Base-by-base conservation (phyloP, 106 monocot genomes). In the Dioscorea dumetorum region DNA sequence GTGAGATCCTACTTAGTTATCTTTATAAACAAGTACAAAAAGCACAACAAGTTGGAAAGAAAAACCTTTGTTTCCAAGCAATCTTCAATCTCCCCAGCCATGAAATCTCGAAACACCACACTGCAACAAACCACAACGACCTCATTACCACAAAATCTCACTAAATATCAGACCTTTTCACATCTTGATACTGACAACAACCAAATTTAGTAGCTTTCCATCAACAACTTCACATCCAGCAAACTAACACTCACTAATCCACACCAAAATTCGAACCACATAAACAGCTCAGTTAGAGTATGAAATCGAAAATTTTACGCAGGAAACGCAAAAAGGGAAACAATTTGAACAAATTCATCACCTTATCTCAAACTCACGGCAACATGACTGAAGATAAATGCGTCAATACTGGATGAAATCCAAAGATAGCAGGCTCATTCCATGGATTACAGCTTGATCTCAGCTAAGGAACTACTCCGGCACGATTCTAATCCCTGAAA, bases 61-160 rank as follows among this genome's bases (percentile, higher is more conserved):
- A 21, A 21, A 21, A 73, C 72, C 67, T 72, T 32, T 53, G 35
- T n/a, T 22, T 28, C 54, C 11, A 62, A 35, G 72, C 54, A 62
- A 48, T 73, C 67, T 68, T 78, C 61, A 49, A 68, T 21, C 48
- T 78, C 72, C 28, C 67, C 61, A 10, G 72, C 67, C 78, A 78
- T 78, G 24, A 31, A 53, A 24, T 67, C 22, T 31, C 32, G 11
- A 21, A 54, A 35, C 18, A 54, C 54, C 19, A 16, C 15, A 54
- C 54, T 54, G 18, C 15, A 16, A 16, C 54, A 54, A 4, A 54
- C 19, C 54, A 54, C 19, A 18, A 16, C 54, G 8, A 54, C 9
- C 54, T 2, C 15, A 54, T 54, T 18, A 54, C 19, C 54, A 54
- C 54, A 54, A 54, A 54, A 54, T 19, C 2, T 13, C 15, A 54